Evolutionary conservation across 257 asterid genomes (phyloP), one percentile per base, ranked within the genome.

Genomic region (Mitragyna speciosa): DNA sequence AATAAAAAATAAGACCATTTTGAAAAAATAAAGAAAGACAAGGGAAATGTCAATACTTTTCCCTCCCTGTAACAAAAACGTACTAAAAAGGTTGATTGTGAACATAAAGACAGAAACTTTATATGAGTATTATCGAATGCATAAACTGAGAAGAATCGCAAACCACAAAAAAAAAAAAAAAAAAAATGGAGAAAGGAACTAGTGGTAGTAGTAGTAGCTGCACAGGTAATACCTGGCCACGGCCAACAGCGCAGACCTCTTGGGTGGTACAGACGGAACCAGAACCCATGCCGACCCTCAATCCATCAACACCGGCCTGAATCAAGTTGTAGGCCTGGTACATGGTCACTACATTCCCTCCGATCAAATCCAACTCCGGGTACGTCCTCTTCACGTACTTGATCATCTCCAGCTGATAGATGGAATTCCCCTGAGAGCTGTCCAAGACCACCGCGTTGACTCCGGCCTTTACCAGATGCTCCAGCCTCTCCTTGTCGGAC

Each of bases 231-330:
- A 94, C 97, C 96, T 94, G 98, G 65, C 98, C 98, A 12, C 98
- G 97, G 22, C 98, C 98, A 51, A 94, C 97, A 17, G 94, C 95
- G 43, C 97, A 92, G 26, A 93, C 98, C 85, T 94, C 97, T 79
- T 92, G 98, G 26, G 98, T 94, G 72, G 98, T 94, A 81, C 97
- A 94, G 71, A 94, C 92, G 74, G 97, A 92, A 76, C 97, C 97
- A 3, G 97, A 94, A 36, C 98, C 98, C 98, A 95, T 95, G 78
- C 97, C 98, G 79, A 95, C 98, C 83, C 98, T 90, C 79, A 93
- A 77, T 15, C 98, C 98, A 85, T 95, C 98, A 45, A 88, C 97
- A 7, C 94, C 97, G 0, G 96, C 90, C 83, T 89, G 89, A 87
- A 93, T 91, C 93, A 94, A 93, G 88, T 92, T 93, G 76, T 91